Percentiles rank a stretch among this genome's conserved stretches.
phyloP scores from a whole-genome alignment of 2,329 filamentous ascomycete genomes.

The Claviceps monticola region DNA sequence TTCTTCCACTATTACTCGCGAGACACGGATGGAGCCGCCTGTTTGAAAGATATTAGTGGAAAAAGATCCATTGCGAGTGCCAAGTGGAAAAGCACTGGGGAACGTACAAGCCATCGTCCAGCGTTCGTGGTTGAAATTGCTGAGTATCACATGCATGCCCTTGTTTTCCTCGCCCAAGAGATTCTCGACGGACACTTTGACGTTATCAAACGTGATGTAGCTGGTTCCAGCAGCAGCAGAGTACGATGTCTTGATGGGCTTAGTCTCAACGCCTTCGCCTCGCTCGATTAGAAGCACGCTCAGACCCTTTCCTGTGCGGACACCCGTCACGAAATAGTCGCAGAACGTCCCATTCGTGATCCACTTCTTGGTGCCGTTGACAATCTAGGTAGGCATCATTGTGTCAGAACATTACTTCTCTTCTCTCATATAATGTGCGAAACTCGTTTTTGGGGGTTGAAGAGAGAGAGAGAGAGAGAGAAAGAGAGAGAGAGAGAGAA shows the following conservation, averaged over 20 bases:
- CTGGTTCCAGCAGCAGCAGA: slow-evolving; percentile 66
- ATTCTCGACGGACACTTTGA: slow-evolving; percentile 69
- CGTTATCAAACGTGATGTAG: slow-evolving; percentile 72
- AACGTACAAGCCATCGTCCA: slow-evolving; percentile 57
- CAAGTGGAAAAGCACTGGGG: neutral
- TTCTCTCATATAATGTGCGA: too few relatives aligned
- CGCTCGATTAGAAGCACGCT: slow-evolving; percentile 64
- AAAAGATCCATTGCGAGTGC: neutral
- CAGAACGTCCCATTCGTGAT: slow-evolving; percentile 70
- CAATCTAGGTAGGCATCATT: slow-evolving; percentile 23
- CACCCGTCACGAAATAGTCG: slow-evolving; percentile 75
- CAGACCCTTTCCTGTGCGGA: slow-evolving; percentile 66
- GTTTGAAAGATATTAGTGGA: slow-evolving; percentile 1
- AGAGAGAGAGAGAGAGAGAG: too few relatives aligned
- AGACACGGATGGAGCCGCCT: slow-evolving; percentile 47
- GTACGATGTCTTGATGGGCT: slow-evolving; percentile 68
- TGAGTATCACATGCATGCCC: slow-evolving; percentile 70
- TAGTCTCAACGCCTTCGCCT: slow-evolving; percentile 62
- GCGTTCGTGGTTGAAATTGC: slow-evolving; percentile 81
- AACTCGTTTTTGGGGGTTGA: neutral
- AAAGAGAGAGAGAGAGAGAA: neutral
- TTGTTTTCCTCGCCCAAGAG: slow-evolving; percentile 73
- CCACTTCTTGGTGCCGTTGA: slow-evolving; percentile 73
- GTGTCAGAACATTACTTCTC: neutral
- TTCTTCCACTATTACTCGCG: slow-evolving; percentile 62